Evolutionary conservation across 1,284 basidiomycete genomes (phyloP).

Genomic region (Cerrena zonata): DNA sequence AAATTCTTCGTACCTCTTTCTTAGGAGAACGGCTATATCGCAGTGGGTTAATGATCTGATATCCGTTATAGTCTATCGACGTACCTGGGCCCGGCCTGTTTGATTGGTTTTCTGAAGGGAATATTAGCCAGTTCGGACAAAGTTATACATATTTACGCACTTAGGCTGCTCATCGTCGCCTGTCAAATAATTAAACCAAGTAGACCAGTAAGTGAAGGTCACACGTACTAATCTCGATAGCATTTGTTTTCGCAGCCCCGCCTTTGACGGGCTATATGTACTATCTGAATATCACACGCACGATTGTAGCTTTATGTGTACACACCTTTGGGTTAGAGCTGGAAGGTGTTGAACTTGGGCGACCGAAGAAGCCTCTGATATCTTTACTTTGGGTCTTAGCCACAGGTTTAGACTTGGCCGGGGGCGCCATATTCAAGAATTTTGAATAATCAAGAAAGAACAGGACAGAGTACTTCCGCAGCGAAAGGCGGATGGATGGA

Average conservation of each 20-base stretch:
- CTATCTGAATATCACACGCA: too few relatives aligned
- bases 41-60: too few relatives aligned
- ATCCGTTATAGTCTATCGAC: too few relatives aligned
- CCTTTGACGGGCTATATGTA: too few relatives aligned
- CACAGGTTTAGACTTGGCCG: conserved; percentile 5
- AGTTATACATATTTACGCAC: background rate
- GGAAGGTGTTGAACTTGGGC: conserved; percentile 4
- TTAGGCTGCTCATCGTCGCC: conserved; percentile 5
- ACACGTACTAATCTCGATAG: conserved; percentile 16
- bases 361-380: conserved; percentile 16
- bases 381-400: conserved; percentile 12
- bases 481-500: background rate
- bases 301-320: too few relatives aligned
- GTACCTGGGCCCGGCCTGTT: too few relatives aligned
- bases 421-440: background rate
- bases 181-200: conserved; percentile 2
- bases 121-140: too few relatives aligned
- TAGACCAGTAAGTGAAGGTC: too few relatives aligned
- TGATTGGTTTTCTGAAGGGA: too few relatives aligned
- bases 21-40: too few relatives aligned
- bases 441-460: background rate
- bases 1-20: too few relatives aligned
- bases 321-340: background rate
- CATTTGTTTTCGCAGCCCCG: conserved; percentile 6
- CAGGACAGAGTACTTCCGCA: too few relatives aligned